Evolutionary conservation across 768 basidiomycete species (phyloP), one percentile per base, ranked within the genome.

Genomic region (Boletus pseudo-olivaceus): DNA sequence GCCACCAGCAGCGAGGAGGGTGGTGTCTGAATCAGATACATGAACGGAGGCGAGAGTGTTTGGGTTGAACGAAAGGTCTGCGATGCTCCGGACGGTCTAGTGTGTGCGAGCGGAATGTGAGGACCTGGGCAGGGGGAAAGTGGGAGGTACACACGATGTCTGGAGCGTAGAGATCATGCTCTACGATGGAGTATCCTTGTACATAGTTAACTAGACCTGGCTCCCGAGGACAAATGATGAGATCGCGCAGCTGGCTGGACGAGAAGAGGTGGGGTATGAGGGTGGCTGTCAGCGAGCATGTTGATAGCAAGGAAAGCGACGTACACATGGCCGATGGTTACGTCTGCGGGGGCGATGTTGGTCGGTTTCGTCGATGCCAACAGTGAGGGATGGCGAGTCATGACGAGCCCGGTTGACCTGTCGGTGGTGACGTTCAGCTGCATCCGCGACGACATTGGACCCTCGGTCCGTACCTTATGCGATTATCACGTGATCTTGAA

Each of bases 1-100:
- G 5, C 87, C 87, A 58, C 87, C 87, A 15, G 84, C 86, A 32
- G 87, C 87, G n/a, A 88, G 72, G n/a, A 90, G 77, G 0, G 78
- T 81, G 37, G 81, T 77, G 46, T 80, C 72, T 0, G 77, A 73
- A 32, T 71, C 80, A 2, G 77, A 77, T 17, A 88, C 64, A 3
- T 66, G 73, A 14, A 87, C 74, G 1, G 82, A 81, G 1, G 84
- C 71, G 33, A 90, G 76, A 1, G 85, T 83, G 63, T 86, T 87
- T 12, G 87, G 84, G 8, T 63, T 69, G 67, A 88, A 90, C 5
- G 73, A 57, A 41, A 87, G 76, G 27, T 81, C 73, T 3, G 78
- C 79, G 35, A 90, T 67, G 14, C 67, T 69, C 20, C 81, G 76
- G 23, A 78, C 76, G 30, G 73, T 57, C 78, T 82, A 61, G 55